phyloP scores from a whole-genome alignment of 371 early-diverging fungal genomes.

The Saksenaea oblongispora region DNA sequence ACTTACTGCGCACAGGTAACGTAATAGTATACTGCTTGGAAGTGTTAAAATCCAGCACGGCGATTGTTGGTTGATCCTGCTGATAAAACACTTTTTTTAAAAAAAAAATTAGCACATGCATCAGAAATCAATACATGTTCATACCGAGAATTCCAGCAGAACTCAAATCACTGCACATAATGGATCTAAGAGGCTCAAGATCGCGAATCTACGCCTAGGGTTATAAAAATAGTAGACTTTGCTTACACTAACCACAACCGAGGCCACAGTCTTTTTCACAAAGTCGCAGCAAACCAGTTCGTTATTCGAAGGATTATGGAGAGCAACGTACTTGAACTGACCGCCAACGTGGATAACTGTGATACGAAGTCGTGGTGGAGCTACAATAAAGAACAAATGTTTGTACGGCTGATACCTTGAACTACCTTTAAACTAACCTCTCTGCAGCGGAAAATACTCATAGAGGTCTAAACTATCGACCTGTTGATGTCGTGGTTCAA shows the following conservation, averaged over 20 bases:
- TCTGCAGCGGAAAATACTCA: constrained; percentile 76
- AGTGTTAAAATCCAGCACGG: constrained; percentile 65
- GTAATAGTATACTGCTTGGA: constrained; percentile 54
- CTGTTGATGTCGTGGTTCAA: constrained; percentile 59
- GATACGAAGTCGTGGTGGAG: constrained; percentile 62
- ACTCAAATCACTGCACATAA: constrained; percentile 55
- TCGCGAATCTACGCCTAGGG: constrained; percentile 35
- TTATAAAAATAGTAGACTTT: neutral
- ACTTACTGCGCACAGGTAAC: constrained; percentile 41
- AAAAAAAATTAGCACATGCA: neutral
- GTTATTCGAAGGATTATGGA: constrained; percentile 74
- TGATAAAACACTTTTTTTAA: constrained; percentile 63
- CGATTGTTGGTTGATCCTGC: constrained; percentile 50
- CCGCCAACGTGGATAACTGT: constrained; percentile 44
- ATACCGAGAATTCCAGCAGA: constrained; percentile 39
- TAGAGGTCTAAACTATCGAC: constrained; percentile 70
- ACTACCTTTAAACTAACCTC: constrained; percentile 29
- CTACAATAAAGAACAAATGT: constrained; percentile 15
- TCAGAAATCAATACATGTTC: neutral
- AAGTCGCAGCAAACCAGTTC: constrained; percentile 68
- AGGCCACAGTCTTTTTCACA: constrained; percentile 52
- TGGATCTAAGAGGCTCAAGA: constrained; percentile 56
- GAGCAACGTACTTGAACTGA: constrained; percentile 49
- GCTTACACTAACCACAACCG: constrained; percentile 40
- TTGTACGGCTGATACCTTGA: no score